Conservation (phyloP, 2,329 filamentous ascomycete genomes). For the Curvularia sp. region DNA sequence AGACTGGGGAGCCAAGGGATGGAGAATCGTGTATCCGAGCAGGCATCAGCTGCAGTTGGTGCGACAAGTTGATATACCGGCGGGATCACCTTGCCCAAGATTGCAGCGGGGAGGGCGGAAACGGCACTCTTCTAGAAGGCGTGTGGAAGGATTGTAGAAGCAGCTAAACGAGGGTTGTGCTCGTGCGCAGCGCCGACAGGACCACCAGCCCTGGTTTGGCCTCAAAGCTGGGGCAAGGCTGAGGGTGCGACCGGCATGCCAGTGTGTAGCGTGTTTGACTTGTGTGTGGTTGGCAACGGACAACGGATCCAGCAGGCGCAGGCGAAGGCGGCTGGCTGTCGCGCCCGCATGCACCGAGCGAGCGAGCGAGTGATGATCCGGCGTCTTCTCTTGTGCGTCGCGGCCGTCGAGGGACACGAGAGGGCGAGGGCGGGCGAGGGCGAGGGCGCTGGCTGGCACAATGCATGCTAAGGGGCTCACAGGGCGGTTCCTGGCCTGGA, state of each 20-base stretch:
- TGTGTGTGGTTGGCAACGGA: neutral
- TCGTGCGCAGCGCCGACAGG: conserved; percentile 40
- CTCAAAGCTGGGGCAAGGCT: conserved; percentile 50
- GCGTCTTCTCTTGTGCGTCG: neutral
- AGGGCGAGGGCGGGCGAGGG: conserved; percentile 4
- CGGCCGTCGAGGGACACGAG: neutral
- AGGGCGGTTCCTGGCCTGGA: conserved; percentile 39
- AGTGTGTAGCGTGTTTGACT: conserved; percentile 43
- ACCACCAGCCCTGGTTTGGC: conserved; percentile 36
- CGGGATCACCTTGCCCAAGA: conserved; percentile 44
- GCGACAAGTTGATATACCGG: conserved; percentile 46
- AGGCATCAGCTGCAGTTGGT: conserved; percentile 44
- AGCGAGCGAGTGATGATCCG: no score
- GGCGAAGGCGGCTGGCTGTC: no score
- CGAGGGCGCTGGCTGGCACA: conserved; percentile 16
- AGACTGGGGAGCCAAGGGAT: conserved; percentile 38
- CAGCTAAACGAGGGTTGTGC: conserved; percentile 43
- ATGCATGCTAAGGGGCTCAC: conserved; percentile 40
- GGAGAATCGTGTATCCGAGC: conserved; percentile 43
- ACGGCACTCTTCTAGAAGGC: conserved; percentile 48
- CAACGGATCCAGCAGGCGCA: no score
- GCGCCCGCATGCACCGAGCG: no score
- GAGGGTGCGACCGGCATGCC: conserved; percentile 35
- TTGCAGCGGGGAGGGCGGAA: conserved; percentile 45
- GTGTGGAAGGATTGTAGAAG: conserved; percentile 40